Conservation (phyloP, 2,329 filamentous ascomycete species). For the Zopfia rhizophila region DNA sequence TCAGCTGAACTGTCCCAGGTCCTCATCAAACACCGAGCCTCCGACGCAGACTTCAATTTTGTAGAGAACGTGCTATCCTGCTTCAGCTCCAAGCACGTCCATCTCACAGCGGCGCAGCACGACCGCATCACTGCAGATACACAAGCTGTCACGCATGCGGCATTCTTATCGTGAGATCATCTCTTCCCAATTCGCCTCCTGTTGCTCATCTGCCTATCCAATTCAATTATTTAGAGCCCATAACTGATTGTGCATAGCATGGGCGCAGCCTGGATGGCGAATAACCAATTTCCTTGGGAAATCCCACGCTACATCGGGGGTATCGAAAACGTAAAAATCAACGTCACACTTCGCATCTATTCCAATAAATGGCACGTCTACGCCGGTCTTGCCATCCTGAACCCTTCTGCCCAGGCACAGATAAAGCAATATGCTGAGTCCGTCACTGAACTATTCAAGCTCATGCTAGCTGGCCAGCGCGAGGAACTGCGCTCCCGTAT, state of each 20-base stretch:
- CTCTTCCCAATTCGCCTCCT: too few species aligned
- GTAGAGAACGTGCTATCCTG: conserved; percentile 85
- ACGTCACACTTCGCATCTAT: conserved; percentile 96
- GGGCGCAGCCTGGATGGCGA: conserved; percentile 97
- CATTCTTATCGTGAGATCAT: conserved; percentile 73
- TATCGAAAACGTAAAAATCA: conserved; percentile 99
- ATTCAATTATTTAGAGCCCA: too few species aligned
- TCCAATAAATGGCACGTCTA: conserved; percentile 99
- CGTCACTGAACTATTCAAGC: conserved; percentile 93
- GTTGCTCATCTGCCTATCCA: not conserved
- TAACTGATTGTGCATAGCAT: conserved; percentile 73
- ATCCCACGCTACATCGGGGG: conserved; percentile 94
- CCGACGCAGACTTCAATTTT: conserved; percentile 77
- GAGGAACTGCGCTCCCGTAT: conserved; percentile 80
- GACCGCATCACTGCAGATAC: conserved; percentile 98
- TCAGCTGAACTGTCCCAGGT: conserved; percentile 58
- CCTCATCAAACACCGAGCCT: conserved; percentile 91
- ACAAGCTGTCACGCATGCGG: conserved; percentile 96
- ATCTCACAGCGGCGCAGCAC: conserved; percentile 86
- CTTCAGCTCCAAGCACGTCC: conserved; percentile 85
- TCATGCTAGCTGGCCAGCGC: conserved; percentile 89
- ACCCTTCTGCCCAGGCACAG: conserved; percentile 89
- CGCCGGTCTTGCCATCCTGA: conserved; percentile 94
- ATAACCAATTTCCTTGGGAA: conserved; percentile 97
- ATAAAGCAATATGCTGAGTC: conserved; percentile 93